Base-by-base conservation (phyloP, 2,329 filamentous ascomycete species). In the Fusarium oxysporum region DNA sequence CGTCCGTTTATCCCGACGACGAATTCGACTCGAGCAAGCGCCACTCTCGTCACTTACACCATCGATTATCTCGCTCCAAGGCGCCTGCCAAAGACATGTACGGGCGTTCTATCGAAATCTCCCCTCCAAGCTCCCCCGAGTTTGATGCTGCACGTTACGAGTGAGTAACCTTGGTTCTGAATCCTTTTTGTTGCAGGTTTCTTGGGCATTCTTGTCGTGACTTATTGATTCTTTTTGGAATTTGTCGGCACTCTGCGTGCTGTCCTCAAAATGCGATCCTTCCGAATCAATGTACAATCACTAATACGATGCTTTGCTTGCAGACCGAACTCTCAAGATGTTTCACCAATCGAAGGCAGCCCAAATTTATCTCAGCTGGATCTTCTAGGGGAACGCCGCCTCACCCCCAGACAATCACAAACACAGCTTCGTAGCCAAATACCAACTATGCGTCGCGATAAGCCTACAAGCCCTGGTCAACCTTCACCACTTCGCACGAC, bases 61-160 rank as follows among this genome's bases (percentile, higher is more conserved):
- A 43, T 61, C 51, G 56, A 37, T 40, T 69, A 63, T 90, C 90
- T 50, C 86, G 68, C 47, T 69, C 70, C 63, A 76, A 74, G 58
- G 73, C 73, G 63, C 77, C 76, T 66, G 72, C 78, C 66, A 74
- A 71, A 68, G 71, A 70, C 71, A 77, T 76, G 70, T 74, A 77
- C 68, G 68, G 75, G 53, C 79, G 75, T 53, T 71, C 71, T n/a
- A 44, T 45, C 85, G 68, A 80, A 60, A 83, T 90, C 69, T 90
- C 88, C 16, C 88, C 88, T 58, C 87, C 87, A 35, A 90, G 88
- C 81, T 90, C 88, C 45, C 88, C 88, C 30, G 88, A 90, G 62
- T 75, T 82, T 14, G 76, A 79, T 50, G 79, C 80, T 55, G 74
- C 78, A 40, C 78, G 77, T 58, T 65, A 83, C 73, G 79, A 74